Conservation (phyloP, 805 yeast species). For the Candida montana region DNA sequence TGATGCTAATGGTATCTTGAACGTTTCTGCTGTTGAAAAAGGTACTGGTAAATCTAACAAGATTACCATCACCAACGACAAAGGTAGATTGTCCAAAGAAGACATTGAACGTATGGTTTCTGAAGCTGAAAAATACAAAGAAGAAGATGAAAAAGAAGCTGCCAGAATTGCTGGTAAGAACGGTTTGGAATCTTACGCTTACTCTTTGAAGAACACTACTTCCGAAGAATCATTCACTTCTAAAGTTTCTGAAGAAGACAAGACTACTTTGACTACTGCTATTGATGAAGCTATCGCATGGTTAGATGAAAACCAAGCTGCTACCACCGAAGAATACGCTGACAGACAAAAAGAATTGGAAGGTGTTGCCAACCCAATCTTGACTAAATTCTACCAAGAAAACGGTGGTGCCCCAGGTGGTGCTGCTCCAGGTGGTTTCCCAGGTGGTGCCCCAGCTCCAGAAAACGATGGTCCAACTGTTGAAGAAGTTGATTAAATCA, state of each 20-base stretch:
- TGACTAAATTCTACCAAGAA: conserved; percentile 94
- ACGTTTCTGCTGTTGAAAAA: conserved; percentile 94
- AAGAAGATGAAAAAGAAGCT: conserved; percentile 94
- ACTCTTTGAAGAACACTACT: conserved; percentile 82
- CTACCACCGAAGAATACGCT: conserved; percentile 84
- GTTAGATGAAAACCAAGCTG: conserved; percentile 93
- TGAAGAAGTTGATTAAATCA: conserved; percentile 66
- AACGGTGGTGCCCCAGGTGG: conserved; percentile 76
- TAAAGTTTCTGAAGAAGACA: conserved; percentile 67
- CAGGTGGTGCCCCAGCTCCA: conserved; percentile 49
- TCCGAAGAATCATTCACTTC: conserved; percentile 73
- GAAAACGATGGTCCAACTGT: conserved; percentile 61
- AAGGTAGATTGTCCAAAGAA: conserved; percentile 97
- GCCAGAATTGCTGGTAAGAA: conserved; percentile 90
- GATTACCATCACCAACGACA: conserved; percentile 97
- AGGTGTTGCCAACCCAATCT: conserved; percentile 91
- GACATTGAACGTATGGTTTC: conserved; percentile 97
- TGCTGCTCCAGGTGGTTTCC: conserved; percentile 50
- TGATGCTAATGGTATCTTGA: conserved; percentile 96
- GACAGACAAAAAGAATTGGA: conserved; percentile 96
- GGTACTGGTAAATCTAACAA: conserved; percentile 97
- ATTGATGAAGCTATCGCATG: conserved; percentile 82
- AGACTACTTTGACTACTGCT: conserved; percentile 66
- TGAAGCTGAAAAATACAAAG: conserved; percentile 97
- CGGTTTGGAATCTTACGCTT: conserved; percentile 91